phyloP scores from a whole-genome alignment of 2,329 filamentous ascomycete genomes.

The Rugonectria rugulosa region DNA sequence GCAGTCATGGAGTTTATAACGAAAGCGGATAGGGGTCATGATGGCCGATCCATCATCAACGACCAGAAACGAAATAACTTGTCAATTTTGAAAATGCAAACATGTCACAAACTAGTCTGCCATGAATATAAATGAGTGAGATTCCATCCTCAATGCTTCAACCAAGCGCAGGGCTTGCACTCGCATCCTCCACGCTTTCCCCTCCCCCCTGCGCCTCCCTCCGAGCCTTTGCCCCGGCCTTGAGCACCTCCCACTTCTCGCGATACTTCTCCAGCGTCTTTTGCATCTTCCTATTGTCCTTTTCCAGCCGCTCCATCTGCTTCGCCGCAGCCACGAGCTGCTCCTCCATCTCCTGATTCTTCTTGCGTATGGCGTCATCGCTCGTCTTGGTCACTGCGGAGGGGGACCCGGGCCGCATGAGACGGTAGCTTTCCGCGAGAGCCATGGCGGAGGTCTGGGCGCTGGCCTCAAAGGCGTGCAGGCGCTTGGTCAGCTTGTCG shows the following conservation, averaged over 20 bases:
- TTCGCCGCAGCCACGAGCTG: slow-evolving; percentile 64
- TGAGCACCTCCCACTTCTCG: slow-evolving; percentile 68
- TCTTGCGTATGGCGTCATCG: slow-evolving; percentile 52
- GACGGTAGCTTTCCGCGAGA: slow-evolving; percentile 81
- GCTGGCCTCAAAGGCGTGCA: slow-evolving; percentile 93
- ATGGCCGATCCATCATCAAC: too few relatives aligned
- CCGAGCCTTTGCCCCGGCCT: slow-evolving; percentile 67
- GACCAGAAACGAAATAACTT: too few relatives aligned
- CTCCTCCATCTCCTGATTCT: slow-evolving; percentile 72
- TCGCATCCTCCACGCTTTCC: slow-evolving; percentile 46
- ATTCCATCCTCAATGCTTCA: slow-evolving; percentile 16
- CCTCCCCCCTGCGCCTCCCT: slow-evolving; percentile 50
- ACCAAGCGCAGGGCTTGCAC: slow-evolving; percentile 26
- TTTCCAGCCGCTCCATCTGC: slow-evolving; percentile 73
- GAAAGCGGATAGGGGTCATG: too few relatives aligned
- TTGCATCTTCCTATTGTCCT: slow-evolving; percentile 62
- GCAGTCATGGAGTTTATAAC: too few relatives aligned
- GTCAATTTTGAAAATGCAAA: background rate
- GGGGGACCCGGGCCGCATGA: slow-evolving; percentile 66
- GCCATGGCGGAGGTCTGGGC: slow-evolving; percentile 88
- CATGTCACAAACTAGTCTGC: background rate
- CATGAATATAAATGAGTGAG: background rate
- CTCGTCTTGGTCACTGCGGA: slow-evolving; percentile 39
- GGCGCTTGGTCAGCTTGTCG: slow-evolving; percentile 83
- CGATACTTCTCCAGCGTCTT: slow-evolving; percentile 65